Evolutionary conservation across 2,329 filamentous ascomycete genomes (phyloP).

Genomic region (Cercospora berteroae): DNA sequence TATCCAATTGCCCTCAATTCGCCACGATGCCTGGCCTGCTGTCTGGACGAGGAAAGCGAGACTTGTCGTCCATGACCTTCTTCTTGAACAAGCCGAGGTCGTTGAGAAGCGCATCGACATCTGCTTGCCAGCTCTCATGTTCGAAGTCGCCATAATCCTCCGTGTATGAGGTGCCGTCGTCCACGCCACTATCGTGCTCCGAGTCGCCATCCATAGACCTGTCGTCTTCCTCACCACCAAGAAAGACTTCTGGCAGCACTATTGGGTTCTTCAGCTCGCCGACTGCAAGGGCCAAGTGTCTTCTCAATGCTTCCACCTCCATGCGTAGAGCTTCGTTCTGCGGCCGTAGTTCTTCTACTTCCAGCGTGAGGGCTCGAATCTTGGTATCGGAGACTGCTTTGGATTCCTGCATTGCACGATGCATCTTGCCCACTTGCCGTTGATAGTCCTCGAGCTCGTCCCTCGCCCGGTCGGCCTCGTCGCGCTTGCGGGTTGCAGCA

Average conservation of each 20-base stretch:
- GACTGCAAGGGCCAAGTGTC: constrained; percentile 84
- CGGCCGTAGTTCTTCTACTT: constrained; percentile 50
- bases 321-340: constrained; percentile 57
- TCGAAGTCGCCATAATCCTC: constrained; percentile 45
- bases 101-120: constrained; percentile 78
- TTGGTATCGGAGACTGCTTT: constrained; percentile 88
- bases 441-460: constrained; percentile 94
- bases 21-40: background rate
- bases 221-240: constrained; percentile 34
- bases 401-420: constrained; percentile 93
- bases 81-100: constrained; percentile 77
- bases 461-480: constrained; percentile 68
- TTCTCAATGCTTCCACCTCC: constrained; percentile 81
- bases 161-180: constrained; percentile 46
- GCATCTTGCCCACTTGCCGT: constrained; percentile 81
- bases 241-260: constrained; percentile 51
- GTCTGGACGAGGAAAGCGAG: constrained; percentile 52
- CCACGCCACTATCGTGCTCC: constrained; percentile 58
- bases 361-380: constrained; percentile 71
- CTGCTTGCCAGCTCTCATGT: constrained; percentile 61
- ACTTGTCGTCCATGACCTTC: constrained; percentile 81
- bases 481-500: constrained; percentile 65
- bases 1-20: background rate
- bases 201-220: constrained; percentile 50
- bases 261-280: constrained; percentile 90